Evolutionary conservation across 495 filamentous ascomycete species (phyloP), one percentile per base, ranked within the genome.

Genomic region (Hypomontagnella monticulosa): DNA sequence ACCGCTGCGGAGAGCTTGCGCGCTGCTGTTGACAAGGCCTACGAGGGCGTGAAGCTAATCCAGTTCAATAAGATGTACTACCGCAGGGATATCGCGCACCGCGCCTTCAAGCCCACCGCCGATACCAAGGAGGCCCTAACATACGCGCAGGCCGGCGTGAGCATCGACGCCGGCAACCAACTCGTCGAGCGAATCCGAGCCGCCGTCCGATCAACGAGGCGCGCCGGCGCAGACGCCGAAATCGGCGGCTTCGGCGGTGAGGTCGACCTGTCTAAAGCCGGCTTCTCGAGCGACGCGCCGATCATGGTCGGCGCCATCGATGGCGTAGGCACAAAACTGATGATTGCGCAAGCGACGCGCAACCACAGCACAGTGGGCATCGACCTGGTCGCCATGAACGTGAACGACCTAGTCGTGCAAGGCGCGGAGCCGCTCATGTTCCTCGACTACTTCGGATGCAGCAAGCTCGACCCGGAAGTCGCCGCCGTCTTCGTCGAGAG

Each of bases 351-450:
- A 71, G 85, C 87, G 4, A 89, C 94, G 70, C 83, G 87, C 51
- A 91, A 97, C 78, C 93, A 97, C 78, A 87, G 91, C 76, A 96
- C 92, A 4, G 93, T 98, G 10, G 94, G 92, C 63, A 92, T 98
- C 69, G 95, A 99, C 74, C 85, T 99, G 10, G 96, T 98, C 1
- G 95, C 95, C 63, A 98, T 98, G 96, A 96, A 96, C 75, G 95
- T 97, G 72, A 98, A 99, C 77, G 95, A 98, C 77, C 84, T 98
- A 0, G 88, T 98, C 42, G 95, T 97, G 11, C 93, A 97, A 77
- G 95, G 95, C 49, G 95, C 95, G 0, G 89, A 94, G 73, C 91
- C 95, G 8, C 82, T 97, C 71, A 92, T 92, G 80, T 97, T 99
- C 85, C 87, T 97, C 48, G 95, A 98, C 81, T 96, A 92, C 83